Evolutionary conservation across 2,329 filamentous ascomycete species (phyloP).

Genomic region (Alternaria ethzedia): DNA sequence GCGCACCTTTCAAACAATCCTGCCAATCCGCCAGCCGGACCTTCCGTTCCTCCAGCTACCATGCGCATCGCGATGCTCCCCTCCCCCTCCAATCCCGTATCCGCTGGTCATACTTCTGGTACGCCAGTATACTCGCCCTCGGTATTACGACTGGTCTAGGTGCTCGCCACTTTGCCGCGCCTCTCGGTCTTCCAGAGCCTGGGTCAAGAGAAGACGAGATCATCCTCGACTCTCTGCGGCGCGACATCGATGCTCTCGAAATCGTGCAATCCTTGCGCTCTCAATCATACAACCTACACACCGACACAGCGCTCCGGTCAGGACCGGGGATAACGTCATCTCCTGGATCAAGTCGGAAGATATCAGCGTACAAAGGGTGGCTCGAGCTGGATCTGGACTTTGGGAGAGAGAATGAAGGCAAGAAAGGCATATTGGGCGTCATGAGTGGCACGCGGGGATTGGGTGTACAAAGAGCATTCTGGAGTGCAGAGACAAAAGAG

Average conservation of each 20-base stretch:
- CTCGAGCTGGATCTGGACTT: slow-evolving; percentile 38
- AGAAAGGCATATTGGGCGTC: slow-evolving; percentile 36
- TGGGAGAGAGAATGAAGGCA: slow-evolving; percentile 21
- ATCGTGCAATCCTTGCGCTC: slow-evolving; percentile 42
- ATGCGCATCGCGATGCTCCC: slow-evolving; percentile 16
- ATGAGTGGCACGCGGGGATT: slow-evolving; percentile 50
- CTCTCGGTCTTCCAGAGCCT: slow-evolving; percentile 32
- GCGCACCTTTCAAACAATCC: slow-evolving; percentile 7
- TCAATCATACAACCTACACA: slow-evolving; percentile 32
- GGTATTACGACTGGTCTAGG: slow-evolving; percentile 34
- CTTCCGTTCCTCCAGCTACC: neutral
- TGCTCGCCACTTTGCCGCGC: slow-evolving; percentile 34
- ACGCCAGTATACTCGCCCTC: slow-evolving; percentile 33
- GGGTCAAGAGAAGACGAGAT: slow-evolving; percentile 39
- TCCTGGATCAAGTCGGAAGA: slow-evolving; percentile 5
- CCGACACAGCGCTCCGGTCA: slow-evolving; percentile 28
- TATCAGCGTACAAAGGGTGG: slow-evolving; percentile 33
- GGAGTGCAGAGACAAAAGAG: slow-evolving; percentile 64
- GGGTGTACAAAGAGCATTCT: slow-evolving; percentile 67
- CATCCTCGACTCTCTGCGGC: slow-evolving; percentile 31
- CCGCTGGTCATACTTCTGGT: slow-evolving; percentile 42
- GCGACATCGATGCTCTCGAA: slow-evolving; percentile 40
- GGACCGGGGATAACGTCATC: slow-evolving; percentile 12
- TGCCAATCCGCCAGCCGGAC: slow-evolving; percentile 1
- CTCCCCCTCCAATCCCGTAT: slow-evolving; percentile 31